A percentile compares a stretch with the other conserved stretches of the same genome.
phyloP scores from a whole-genome alignment of 1,139 yeast species.

The Yamadazyma diospyri region DNA sequence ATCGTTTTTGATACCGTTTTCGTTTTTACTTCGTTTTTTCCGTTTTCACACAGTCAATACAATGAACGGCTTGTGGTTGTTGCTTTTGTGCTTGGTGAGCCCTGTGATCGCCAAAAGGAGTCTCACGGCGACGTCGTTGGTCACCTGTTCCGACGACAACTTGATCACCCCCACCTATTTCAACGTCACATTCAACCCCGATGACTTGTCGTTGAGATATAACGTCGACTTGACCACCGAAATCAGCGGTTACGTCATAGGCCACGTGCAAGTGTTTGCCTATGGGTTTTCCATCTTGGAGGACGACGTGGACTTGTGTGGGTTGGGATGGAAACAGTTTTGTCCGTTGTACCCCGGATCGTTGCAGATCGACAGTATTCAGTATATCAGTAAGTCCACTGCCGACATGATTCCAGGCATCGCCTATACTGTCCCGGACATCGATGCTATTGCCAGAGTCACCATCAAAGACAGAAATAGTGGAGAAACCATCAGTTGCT shows the following conservation, averaged over 20 bases:
- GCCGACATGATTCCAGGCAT: constrained; percentile 61
- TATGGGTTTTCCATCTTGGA: constrained; percentile 67
- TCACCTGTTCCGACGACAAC: constrained; percentile 69
- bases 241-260: constrained; percentile 53
- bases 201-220: constrained; percentile 56
- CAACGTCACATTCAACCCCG: constrained; percentile 66
- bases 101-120: constrained; percentile 29
- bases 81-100: constrained; percentile 6
- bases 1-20: too few relatives aligned
- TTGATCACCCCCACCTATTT: constrained; percentile 63
- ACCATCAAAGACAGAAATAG: constrained; percentile 33
- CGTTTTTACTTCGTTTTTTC: too few relatives aligned
- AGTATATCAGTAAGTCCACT: constrained; percentile 48
- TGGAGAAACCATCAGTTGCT: constrained; percentile 55
- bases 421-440: constrained; percentile 73
- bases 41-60: too few relatives aligned
- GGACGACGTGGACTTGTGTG: constrained; percentile 52
- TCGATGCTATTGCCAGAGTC: constrained; percentile 68
- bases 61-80: constrained; percentile 5
- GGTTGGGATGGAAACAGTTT: constrained; percentile 70
- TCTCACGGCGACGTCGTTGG: constrained; percentile 62
- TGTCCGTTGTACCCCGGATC: constrained; percentile 75
- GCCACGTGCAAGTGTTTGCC: constrained; percentile 65
- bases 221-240: constrained; percentile 61
- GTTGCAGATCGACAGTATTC: constrained; percentile 62